Evolutionary conservation across 164 flowering plant genomes (phyloP).

Genomic region (Warburgia ugandensis): DNA sequence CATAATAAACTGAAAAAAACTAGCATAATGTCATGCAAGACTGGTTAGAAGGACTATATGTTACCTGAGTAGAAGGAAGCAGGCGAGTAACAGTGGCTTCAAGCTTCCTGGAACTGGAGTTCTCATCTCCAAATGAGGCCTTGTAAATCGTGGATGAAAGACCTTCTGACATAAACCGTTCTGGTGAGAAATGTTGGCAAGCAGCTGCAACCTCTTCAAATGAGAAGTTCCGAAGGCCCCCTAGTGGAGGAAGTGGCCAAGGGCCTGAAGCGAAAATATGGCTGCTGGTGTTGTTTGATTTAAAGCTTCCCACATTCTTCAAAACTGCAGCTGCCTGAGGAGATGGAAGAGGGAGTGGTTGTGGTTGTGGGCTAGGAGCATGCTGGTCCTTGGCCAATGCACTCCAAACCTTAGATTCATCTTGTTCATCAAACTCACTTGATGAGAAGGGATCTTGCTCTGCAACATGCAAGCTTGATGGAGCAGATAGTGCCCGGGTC

Average conservation of each 20-base stretch:
- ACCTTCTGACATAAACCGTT: slow-evolving; percentile 73
- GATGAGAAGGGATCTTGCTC: slow-evolving; percentile 54
- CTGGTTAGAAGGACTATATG: background rate
- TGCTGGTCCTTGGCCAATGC: slow-evolving; percentile 39
- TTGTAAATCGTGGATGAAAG: slow-evolving; percentile 62
- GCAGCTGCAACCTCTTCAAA: slow-evolving; percentile 77
- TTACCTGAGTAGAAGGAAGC: slow-evolving; percentile 51
- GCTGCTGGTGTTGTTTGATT: slow-evolving; percentile 43
- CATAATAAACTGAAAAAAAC: too few relatives aligned
- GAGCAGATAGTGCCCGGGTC: slow-evolving; percentile 76
- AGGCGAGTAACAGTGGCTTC: slow-evolving; percentile 91
- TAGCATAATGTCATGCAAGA: too few relatives aligned
- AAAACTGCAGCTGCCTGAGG: slow-evolving; percentile 39
- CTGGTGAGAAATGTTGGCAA: slow-evolving; percentile 71
- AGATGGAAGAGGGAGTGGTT: slow-evolving; percentile 94
- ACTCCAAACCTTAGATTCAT: slow-evolving; percentile 38
- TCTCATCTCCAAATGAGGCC: slow-evolving; percentile 85
- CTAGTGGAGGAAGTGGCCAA: slow-evolving; percentile 75
- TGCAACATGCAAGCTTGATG: slow-evolving; percentile 60
- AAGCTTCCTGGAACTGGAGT: slow-evolving; percentile 45
- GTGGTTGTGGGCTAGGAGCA: slow-evolving; percentile 65
- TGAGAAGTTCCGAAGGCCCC: slow-evolving; percentile 48
- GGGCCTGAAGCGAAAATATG: slow-evolving; percentile 71
- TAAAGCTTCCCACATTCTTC: slow-evolving; percentile 63
- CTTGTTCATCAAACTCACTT: slow-evolving; percentile 54